phyloP scores from a whole-genome alignment of 306 rosid species.

The Cucurbita argyrosperma region DNA sequence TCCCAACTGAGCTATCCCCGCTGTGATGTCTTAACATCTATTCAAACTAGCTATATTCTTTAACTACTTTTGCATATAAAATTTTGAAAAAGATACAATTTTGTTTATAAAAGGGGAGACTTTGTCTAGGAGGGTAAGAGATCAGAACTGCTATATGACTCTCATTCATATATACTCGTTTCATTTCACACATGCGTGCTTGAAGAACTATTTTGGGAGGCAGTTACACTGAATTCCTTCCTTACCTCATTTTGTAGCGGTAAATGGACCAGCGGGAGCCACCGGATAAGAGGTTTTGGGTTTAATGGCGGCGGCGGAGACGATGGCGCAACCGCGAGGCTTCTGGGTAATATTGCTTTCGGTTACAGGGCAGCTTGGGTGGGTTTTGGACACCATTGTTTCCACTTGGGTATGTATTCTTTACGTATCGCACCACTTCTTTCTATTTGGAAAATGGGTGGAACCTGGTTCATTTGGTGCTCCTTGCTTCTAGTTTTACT shows the following conservation, averaged over 20 bases:
- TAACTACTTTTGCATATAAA: not conserved
- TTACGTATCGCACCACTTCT: not conserved
- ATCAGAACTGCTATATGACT: not conserved
- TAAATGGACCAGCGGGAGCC: too few relatives aligned
- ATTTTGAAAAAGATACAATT: not conserved
- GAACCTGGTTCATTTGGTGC: not conserved
- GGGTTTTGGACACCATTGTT: slow-evolving; percentile 91
- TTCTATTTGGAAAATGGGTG: not conserved
- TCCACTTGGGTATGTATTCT: slow-evolving; percentile 73
- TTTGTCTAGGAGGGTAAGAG: not conserved
- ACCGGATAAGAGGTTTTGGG: slow-evolving; percentile 32
- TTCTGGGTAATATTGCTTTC: slow-evolving; percentile 74
- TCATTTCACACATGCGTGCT: too few relatives aligned
- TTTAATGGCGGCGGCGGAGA: slow-evolving; percentile 62
- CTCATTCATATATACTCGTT: not conserved
- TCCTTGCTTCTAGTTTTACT: not conserved
- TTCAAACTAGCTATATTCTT: too few relatives aligned
- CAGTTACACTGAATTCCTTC: too few relatives aligned
- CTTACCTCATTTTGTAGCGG: too few relatives aligned
- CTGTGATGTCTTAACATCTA: too few relatives aligned
- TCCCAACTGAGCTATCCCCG: too few relatives aligned
- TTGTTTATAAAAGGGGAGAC: not conserved
- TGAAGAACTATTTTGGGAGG: too few relatives aligned
- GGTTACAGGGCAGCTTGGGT: slow-evolving; percentile 90
- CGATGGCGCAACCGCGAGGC: slow-evolving; percentile 53